Conservation (phyloP, 129 eudicot species). For the Artemisia tridentata region DNA sequence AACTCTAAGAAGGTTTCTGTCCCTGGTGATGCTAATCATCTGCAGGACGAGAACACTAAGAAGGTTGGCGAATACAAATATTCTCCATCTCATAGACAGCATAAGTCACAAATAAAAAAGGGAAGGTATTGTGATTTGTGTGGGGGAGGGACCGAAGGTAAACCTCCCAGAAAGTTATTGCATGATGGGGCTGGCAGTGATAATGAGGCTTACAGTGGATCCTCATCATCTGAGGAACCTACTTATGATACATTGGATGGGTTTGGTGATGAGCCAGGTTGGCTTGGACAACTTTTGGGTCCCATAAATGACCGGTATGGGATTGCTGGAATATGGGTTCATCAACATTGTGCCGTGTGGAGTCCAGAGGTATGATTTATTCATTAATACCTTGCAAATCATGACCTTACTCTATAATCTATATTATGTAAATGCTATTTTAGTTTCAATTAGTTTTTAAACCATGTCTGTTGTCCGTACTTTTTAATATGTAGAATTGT, state of each 20-base stretch:
- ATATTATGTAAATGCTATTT: not conserved
- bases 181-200: conserved; percentile 78
- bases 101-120: conserved; percentile 52
- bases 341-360: conserved; percentile 98
- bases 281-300: conserved; percentile 95
- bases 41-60: conserved; percentile 33
- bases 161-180: conserved; percentile 74
- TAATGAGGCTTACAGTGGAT: conserved; percentile 81
- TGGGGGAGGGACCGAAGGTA: conserved; percentile 91
- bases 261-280: conserved; percentile 93
- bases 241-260: conserved; percentile 90
- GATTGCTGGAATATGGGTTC: conserved; percentile 97
- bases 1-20: too few relatives aligned
- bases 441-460: not conserved
- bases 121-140: conserved; percentile 96
- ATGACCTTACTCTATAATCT: conserved; percentile 3
- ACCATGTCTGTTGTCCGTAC: not conserved
- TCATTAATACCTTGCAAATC: conserved; percentile 11
- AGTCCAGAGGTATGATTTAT: conserved; percentile 89
- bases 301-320: conserved; percentile 92
- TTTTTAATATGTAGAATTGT: not conserved
- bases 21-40: conserved; percentile 24
- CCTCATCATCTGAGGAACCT: conserved; percentile 82
- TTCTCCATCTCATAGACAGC: conserved; percentile 34
- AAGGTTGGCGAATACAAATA: conserved; percentile 27